Conservation (phyloP, 805 yeast genomes). For the Brettanomyces naardenensis region DNA sequence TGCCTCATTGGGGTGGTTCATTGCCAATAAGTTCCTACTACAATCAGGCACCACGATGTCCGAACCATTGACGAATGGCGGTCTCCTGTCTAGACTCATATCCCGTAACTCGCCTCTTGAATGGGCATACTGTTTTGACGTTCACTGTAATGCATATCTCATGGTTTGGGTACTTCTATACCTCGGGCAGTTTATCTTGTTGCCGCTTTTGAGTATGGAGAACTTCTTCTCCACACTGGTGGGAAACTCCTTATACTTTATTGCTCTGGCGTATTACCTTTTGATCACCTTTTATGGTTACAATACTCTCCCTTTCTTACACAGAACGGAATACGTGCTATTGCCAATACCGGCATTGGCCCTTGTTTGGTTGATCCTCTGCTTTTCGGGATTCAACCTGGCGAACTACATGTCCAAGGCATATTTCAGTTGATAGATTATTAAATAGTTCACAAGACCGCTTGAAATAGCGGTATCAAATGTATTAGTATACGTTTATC, state of each 20-base stretch:
- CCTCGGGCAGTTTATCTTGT: slow-evolving; percentile 61
- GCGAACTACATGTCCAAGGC: slow-evolving; percentile 54
- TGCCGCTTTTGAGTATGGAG: slow-evolving; percentile 62
- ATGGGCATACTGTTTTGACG: slow-evolving; percentile 93
- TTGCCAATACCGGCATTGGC: slow-evolving; percentile 58
- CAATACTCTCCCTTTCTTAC: slow-evolving; percentile 62
- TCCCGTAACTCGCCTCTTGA: slow-evolving; percentile 45
- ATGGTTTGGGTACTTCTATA: slow-evolving; percentile 72
- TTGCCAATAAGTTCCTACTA: slow-evolving; percentile 55
- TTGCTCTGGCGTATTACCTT: slow-evolving; percentile 67
- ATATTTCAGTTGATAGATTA: slow-evolving; percentile 24
- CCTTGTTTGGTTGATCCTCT: slow-evolving; percentile 47
- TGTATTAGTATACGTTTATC: background rate
- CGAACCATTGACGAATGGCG: too few species aligned
- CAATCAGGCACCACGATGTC: slow-evolving; percentile 11
- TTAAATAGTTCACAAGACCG: too few species aligned
- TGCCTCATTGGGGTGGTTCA: slow-evolving; percentile 66
- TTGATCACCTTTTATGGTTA: slow-evolving; percentile 86
- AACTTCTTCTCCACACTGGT: slow-evolving; percentile 61
- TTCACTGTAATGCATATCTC: slow-evolving; percentile 86
- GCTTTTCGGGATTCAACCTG: slow-evolving; percentile 63
- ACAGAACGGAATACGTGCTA: slow-evolving; percentile 51
- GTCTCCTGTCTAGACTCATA: background rate
- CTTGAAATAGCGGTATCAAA: too few species aligned
- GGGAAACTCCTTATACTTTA: slow-evolving; percentile 74